A percentile compares a stretch with the other conserved stretches of the same genome.
Evolutionary conservation across 225 moss, liverwort and hornwort species (phyloP).

Genomic region (Ulota crispa): DNA sequence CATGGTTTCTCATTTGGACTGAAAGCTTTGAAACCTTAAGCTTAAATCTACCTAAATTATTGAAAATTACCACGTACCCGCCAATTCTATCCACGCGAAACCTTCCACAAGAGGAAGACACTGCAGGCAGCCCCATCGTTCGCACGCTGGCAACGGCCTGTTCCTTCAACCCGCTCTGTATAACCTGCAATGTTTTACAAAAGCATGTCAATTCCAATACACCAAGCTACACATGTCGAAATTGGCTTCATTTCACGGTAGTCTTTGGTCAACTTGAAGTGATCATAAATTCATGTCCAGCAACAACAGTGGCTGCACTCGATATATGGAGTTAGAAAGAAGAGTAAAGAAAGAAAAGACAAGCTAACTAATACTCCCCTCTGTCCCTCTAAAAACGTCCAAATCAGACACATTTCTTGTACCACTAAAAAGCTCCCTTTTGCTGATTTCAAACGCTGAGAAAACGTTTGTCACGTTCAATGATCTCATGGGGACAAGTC

Average conservation of each 20-base stretch:
- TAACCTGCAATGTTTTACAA: conserved; percentile 25
- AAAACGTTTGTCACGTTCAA: no score
- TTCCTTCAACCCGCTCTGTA: conserved; percentile 15
- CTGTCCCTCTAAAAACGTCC: no score
- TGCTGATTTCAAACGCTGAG: no score
- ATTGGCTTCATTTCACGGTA: neutral
- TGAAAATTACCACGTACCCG: conserved; percentile 25
- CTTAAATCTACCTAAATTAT: neutral
- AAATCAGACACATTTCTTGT: no score
- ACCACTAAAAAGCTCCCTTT: no score
- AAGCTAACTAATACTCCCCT: neutral
- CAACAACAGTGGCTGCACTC: neutral
- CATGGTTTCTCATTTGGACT: neutral
- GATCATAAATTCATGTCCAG: conserved; percentile 2
- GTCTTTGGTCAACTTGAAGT: neutral
- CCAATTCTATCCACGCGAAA: conserved; percentile 56
- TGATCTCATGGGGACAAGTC: no score
- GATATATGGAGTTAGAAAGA: neutral
- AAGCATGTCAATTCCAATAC: neutral
- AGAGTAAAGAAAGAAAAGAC: neutral
- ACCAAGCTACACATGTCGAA: neutral
- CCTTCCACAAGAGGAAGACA: conserved; percentile 33
- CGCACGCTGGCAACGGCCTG: conserved; percentile 14
- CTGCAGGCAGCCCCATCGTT: conserved; percentile 48
- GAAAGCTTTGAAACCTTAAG: neutral